Evolutionary conservation across 352 stramenopile species (phyloP), one percentile per base, ranked within the genome.

Genomic region (Globisporangium spiculum): DNA sequence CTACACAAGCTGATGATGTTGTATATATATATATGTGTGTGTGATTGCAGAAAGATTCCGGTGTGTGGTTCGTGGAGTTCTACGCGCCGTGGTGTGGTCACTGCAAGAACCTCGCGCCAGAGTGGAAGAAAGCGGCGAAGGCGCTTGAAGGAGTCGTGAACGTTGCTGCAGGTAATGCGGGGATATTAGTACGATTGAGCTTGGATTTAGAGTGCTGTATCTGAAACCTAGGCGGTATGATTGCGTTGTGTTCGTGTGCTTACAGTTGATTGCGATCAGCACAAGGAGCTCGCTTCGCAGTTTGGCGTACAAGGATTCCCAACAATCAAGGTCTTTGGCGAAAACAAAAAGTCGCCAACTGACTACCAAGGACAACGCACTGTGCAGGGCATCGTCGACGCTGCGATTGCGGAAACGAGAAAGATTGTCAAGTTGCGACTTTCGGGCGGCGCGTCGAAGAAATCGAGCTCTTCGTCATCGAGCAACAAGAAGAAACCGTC

Each of bases 51-150:
- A 77, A 86, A 79, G 84, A 90, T 75, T 76, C 79, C 5, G 84
- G 85, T 16, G 79, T 96, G 71, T 98, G 93, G 92, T 61, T 98
- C n/a, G 92, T 98, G 22, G 91, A 98, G 75, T 98, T 98, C 71
- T 98, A 97, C 61, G 95, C 95, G 58, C 94, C 94, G 50, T 98
- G 93, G 93, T 98, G 93, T 67, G 95, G 95, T 41, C 95, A 98
- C 79, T 98, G 95, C 84, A 97, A 98, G 81, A 84, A 88, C 66
- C 83, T 98, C 46, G 87, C 88, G 22, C 94, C 94, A 1, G 92
- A 98, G 73, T 98, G 89, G 85, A 92, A 96, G 77, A 93, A 95
- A 66, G 92, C 91, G 3, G 92, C 94, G 32, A 92, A 92, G 72
- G 88, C 87, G 52, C 75, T 98, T 4, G 80, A 93, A 20, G 91